phyloP scores from a whole-genome alignment of 495 filamentous ascomycete genomes.

The Daldinia bambusicola region DNA sequence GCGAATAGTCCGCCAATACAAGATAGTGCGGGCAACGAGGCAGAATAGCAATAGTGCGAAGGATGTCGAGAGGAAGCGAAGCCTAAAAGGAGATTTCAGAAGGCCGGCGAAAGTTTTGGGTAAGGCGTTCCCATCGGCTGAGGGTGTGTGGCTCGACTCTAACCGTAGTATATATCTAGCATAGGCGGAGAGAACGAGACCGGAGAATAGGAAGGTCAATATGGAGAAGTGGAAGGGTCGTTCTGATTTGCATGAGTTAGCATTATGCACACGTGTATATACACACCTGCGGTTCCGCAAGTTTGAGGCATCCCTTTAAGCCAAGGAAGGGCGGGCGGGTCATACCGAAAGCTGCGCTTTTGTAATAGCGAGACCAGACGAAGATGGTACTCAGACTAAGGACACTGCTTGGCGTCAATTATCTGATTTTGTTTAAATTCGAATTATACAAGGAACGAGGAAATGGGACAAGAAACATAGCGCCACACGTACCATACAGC shows the following conservation, averaged over 20 bases:
- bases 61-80: conserved; percentile 22
- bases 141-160: conserved; percentile 16
- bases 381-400: conserved; percentile 31
- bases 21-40: conserved; percentile 34
- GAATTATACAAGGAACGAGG: neutral
- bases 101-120: conserved; percentile 27
- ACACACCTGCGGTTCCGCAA: neutral
- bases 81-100: conserved; percentile 26
- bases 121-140: conserved; percentile 8
- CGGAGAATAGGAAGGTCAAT: conserved; percentile 32
- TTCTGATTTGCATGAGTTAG: conserved; percentile 32
- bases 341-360: conserved; percentile 44
- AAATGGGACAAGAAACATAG: conserved; percentile 6
- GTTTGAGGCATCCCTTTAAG: neutral
- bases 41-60: conserved; percentile 39
- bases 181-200: conserved; percentile 33
- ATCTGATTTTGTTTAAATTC: conserved; percentile 5
- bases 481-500: conserved; percentile 30
- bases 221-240: conserved; percentile 46
- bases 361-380: conserved; percentile 42
- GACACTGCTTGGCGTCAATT: conserved; percentile 21
- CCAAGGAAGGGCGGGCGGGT: conserved; percentile 13
- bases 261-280: neutral
- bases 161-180: conserved; percentile 30
- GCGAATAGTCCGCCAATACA: conserved; percentile 44